These are phyloP conservation scores for Apiospora phragmitis DNA, from an alignment of 2,329 filamentous ascomycete species.

Conservation along the genomic window DNA sequence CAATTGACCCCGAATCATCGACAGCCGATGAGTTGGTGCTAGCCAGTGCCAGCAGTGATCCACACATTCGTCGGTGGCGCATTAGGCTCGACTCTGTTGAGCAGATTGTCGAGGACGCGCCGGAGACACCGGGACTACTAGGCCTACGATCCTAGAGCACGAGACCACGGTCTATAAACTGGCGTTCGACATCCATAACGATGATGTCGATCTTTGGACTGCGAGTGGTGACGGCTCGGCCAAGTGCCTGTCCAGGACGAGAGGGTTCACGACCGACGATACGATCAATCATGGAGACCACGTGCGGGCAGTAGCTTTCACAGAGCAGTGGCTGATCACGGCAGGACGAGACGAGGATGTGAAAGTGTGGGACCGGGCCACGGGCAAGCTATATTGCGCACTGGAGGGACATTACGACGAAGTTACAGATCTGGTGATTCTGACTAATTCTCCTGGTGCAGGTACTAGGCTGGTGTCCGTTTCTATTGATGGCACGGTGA, in stretches of 20 bases:
- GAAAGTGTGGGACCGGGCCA: constrained; percentile 80
- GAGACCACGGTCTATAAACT: constrained; percentile 89
- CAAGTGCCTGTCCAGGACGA: constrained; percentile 72
- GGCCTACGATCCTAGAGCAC: constrained; percentile 69
- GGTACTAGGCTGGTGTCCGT: constrained; percentile 70
- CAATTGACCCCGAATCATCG: constrained; percentile 67
- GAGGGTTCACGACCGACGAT: constrained; percentile 71
- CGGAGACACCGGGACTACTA: constrained; percentile 39
- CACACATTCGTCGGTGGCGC: constrained; percentile 76
- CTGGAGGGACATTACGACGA: constrained; percentile 91
- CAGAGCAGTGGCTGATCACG: constrained; percentile 78
- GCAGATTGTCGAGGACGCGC: constrained; percentile 52
- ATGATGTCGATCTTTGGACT: constrained; percentile 81
- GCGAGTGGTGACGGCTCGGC: constrained; percentile 87
- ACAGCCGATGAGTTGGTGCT: constrained; percentile 54
- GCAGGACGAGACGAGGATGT: constrained; percentile 90
- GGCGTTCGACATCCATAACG: constrained; percentile 63
- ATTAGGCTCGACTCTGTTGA: constrained; percentile 54
- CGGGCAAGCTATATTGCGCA: constrained; percentile 71
- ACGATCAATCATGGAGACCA: constrained; percentile 82
- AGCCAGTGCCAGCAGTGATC: constrained; percentile 79
- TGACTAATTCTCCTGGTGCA: constrained; percentile 42
- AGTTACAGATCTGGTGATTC: constrained; percentile 75
- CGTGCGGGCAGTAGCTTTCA: constrained; percentile 77
- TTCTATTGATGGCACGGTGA: constrained; percentile 85